Evolutionary conservation across 2,329 filamentous ascomycete genomes (phyloP).

Genomic region (Escovopsis weberi): DNA sequence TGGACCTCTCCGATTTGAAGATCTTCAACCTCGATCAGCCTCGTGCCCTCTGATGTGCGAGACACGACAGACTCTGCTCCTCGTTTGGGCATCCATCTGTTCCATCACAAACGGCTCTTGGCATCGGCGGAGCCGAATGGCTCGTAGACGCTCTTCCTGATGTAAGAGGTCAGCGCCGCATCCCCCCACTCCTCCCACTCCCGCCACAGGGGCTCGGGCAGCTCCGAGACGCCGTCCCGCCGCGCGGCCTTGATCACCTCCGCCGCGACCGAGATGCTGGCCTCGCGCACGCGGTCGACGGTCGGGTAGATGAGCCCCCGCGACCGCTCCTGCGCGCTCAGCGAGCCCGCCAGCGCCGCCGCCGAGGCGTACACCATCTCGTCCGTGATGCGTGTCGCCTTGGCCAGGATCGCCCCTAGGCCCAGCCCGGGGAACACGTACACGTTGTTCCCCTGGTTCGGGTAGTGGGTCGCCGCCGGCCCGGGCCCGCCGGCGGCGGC

Average conservation of each 20-base stretch:
- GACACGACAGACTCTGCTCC: no score
- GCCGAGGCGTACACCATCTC: constrained; percentile 96
- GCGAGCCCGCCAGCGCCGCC: constrained; percentile 59
- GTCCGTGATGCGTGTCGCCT: constrained; percentile 75
- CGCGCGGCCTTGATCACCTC: constrained; percentile 91
- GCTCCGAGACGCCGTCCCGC: constrained; percentile 57
- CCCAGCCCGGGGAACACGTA: constrained; percentile 97
- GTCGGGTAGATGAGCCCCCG: constrained; percentile 81
- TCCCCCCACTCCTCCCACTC: constrained; percentile 62
- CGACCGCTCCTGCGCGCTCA: constrained; percentile 69
- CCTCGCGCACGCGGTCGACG: constrained; percentile 82
- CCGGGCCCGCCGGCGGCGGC: constrained; percentile 12
- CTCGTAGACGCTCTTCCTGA: constrained; percentile 47
- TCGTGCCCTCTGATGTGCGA: no score
- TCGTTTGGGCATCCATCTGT: no score
- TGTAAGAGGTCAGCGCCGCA: constrained; percentile 38
- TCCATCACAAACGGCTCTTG: constrained; percentile 16
- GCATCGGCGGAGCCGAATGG: constrained; percentile 30
- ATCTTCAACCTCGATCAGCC: no score
- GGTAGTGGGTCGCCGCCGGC: constrained; percentile 51
- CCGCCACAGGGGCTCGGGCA: constrained; percentile 54
- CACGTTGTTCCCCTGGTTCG: constrained; percentile 73
- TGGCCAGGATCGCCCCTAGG: constrained; percentile 80
- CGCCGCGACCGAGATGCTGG: constrained; percentile 70
- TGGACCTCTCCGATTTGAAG: no score